Conservation (phyloP, 768 basidiomycete genomes). For the Panellus pusillus region DNA sequence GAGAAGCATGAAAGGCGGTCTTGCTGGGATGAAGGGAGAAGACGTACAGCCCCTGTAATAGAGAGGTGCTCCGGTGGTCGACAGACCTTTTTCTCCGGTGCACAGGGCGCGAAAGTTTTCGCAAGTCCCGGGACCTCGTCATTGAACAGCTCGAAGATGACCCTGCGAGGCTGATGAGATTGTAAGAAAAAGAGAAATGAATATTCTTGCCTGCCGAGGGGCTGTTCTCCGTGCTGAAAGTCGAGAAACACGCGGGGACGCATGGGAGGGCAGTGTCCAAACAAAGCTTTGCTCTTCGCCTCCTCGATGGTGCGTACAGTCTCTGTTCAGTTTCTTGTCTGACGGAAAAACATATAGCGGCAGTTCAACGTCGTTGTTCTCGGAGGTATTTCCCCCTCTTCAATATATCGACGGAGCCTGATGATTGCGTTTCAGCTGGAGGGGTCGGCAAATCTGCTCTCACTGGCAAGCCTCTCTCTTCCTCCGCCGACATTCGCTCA, state of each 20-base stretch:
- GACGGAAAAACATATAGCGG: conserved; percentile 38
- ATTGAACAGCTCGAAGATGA: conserved; percentile 75
- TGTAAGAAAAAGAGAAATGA: conserved; percentile 5
- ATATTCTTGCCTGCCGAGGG: conserved; percentile 46
- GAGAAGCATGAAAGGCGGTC: neutral
- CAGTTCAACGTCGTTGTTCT: conserved; percentile 79
- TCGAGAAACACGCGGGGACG: conserved; percentile 71
- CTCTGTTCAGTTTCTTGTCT: conserved; percentile 6
- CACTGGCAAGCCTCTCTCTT: conserved; percentile 42
- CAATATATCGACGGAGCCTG: neutral
- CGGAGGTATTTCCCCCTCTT: conserved; percentile 53
- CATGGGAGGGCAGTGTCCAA: neutral
- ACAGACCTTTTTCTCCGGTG: conserved; percentile 83
- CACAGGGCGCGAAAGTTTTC: conserved; percentile 81
- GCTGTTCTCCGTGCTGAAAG: conserved; percentile 49
- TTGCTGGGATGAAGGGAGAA: conserved; percentile 49
- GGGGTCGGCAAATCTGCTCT: conserved; percentile 89
- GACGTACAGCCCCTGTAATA: conserved; percentile 73
- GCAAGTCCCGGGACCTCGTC: conserved; percentile 44
- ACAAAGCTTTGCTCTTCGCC: neutral
- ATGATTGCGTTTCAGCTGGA: conserved; percentile 53
- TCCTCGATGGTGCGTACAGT: conserved; percentile 16
- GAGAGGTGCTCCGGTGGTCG: conserved; percentile 64
- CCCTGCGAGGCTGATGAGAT: conserved; percentile 36
- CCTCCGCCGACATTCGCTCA: neutral